Percentiles rank a stretch among this genome's conserved stretches.
Evolutionary conservation across 2,329 filamentous ascomycete species (phyloP).

Genomic region (Apiospora koreana): DNA sequence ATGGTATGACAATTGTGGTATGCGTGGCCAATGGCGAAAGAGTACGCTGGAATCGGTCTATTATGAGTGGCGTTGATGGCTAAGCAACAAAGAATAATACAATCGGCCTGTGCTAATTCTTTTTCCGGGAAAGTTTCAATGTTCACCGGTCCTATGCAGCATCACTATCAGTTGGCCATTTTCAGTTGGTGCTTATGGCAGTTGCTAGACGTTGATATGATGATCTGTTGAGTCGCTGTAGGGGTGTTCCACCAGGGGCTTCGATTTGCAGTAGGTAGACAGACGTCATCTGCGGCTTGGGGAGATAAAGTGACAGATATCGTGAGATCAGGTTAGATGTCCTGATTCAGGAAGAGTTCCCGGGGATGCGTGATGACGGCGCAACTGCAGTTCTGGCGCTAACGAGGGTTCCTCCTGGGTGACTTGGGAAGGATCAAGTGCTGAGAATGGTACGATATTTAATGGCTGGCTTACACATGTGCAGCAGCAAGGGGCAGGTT

Average conservation of each 20-base stretch:
- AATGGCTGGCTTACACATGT: not conserved
- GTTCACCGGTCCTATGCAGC: not conserved
- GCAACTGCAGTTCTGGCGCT: constrained; percentile 1
- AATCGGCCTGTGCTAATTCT: not conserved
- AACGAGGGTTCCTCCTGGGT: not conserved
- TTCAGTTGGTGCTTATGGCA: not conserved
- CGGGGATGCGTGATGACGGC: constrained; percentile 16
- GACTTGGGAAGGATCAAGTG: too few relatives aligned
- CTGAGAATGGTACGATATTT: not conserved
- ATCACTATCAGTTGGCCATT: not conserved
- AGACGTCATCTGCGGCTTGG: constrained; percentile 14
- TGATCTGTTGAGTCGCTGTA: not conserved
- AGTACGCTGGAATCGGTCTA: not conserved
- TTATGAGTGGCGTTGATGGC: not conserved
- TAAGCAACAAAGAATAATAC: too few relatives aligned
- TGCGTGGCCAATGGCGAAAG: not conserved
- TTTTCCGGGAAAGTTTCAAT: not conserved
- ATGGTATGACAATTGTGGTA: not conserved
- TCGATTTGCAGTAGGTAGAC: not conserved
- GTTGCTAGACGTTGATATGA: not conserved
- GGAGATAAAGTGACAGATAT: not conserved
- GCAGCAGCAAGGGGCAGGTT: not conserved
- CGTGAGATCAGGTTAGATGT: constrained; percentile 11
- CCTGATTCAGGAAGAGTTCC: constrained; percentile 8
- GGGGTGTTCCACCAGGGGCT: not conserved